Evolutionary conservation across 768 basidiomycete genomes (phyloP).

Genomic region (Boletus coccyginus): DNA sequence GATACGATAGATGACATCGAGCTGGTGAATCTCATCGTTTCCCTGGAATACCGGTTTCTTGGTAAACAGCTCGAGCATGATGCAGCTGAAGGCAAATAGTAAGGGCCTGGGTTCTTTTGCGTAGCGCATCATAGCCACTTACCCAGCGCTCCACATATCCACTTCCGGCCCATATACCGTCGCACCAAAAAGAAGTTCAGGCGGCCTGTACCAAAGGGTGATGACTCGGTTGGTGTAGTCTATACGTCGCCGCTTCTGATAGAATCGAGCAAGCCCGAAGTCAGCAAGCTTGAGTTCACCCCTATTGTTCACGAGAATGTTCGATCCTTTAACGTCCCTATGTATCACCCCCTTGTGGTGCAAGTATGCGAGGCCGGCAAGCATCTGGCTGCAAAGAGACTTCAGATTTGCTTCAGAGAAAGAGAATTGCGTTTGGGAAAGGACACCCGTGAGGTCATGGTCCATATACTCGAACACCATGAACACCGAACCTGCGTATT

Average conservation of each 20-base stretch:
- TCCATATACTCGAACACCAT: conserved; percentile 99
- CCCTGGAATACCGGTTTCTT: conserved; percentile 98
- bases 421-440: conserved; percentile 84
- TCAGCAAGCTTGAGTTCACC: conserved; percentile 96
- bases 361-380: conserved; percentile 89
- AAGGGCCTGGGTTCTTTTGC: neutral
- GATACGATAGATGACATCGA: conserved; percentile 88
- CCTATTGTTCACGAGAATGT: conserved; percentile 87
- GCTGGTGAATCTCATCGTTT: conserved; percentile 95
- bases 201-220: conserved; percentile 97
- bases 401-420: conserved; percentile 91
- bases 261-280: conserved; percentile 96
- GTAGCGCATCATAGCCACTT: conserved; percentile 5
- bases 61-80: conserved; percentile 96
- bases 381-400: conserved; percentile 94
- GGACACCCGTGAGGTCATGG: conserved; percentile 92
- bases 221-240: conserved; percentile 99
- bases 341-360: conserved; percentile 97
- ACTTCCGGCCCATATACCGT: conserved; percentile 97
- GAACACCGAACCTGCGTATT: conserved; percentile 76
- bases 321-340: conserved; percentile 98
- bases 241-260: conserved; percentile 81
- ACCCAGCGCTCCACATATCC: conserved; percentile 99
- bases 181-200: conserved; percentile 91
- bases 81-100: conserved; percentile 60